Conservation (phyloP, 2,329 filamentous ascomycete genomes). For the Pestalotiopsis sp. region DNA sequence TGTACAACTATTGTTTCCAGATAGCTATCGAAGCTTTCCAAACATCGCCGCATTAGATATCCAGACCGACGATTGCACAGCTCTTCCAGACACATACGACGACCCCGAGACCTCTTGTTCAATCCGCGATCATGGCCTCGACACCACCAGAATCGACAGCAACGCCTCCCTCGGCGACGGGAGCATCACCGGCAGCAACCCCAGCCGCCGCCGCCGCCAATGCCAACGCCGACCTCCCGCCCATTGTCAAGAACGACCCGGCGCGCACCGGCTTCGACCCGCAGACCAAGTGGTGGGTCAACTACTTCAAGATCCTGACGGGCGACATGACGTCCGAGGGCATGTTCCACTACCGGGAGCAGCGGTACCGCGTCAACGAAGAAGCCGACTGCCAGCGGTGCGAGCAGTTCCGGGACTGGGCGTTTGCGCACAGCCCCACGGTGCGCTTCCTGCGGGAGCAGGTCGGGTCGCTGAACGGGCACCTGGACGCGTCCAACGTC, state of each 20-base stretch:
- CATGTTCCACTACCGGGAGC: slow-evolving; percentile 75
- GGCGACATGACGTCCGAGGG: slow-evolving; percentile 72
- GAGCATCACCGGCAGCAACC: slow-evolving; percentile 14
- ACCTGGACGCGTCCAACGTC: slow-evolving; percentile 75
- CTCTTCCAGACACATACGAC: too few species aligned
- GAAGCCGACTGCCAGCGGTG: slow-evolving; percentile 78
- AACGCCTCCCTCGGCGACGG: slow-evolving; percentile 4
- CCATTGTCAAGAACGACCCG: slow-evolving; percentile 59
- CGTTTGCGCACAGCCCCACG: slow-evolving; percentile 81
- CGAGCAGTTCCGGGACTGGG: slow-evolving; percentile 81
- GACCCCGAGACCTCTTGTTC: too few species aligned
- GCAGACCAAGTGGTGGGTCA: slow-evolving; percentile 70
- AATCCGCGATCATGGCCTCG: not conserved
- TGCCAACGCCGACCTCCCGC: slow-evolving; percentile 22
- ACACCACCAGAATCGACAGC: not conserved
- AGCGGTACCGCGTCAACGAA: slow-evolving; percentile 76
- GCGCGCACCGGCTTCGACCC: slow-evolving; percentile 66
- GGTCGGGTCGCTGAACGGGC: slow-evolving; percentile 77
- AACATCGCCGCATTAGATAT: not conserved
- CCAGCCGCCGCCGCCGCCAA: slow-evolving; percentile 16
- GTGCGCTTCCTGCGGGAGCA: slow-evolving; percentile 86
- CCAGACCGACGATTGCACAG: not conserved
- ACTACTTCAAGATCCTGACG: slow-evolving; percentile 82
- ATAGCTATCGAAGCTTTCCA: not conserved
- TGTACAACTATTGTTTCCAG: not conserved